Evolutionary conservation across 768 basidiomycete species (phyloP), one percentile per base, ranked within the genome.

Genomic region (Kwoniella sp.): DNA sequence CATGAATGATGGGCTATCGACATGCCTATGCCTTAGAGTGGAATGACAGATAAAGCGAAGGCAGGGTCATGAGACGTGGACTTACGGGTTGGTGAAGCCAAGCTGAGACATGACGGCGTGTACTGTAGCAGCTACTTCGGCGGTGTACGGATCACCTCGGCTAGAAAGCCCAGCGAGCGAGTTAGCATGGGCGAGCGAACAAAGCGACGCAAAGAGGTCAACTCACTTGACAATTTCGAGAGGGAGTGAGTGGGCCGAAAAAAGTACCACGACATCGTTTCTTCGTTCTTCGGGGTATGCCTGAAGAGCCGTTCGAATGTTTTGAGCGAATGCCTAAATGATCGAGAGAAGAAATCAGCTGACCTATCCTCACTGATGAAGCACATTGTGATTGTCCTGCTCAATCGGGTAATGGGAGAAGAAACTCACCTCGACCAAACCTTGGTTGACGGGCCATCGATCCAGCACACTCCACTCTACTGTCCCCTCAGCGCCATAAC

Each of bases 401-500:
- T n/a, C n/a, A n/a, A n/a, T n/a, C n/a, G n/a, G n/a, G n/a, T n/a
- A n/a, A n/a, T n/a, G n/a, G n/a, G n/a, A n/a, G n/a, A n/a, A n/a
- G n/a, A 33, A 13, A 67, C 79, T 69, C 75, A 92, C 95, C 84
- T 98, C 92, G 64, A 99, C 85, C 73, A 98, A 90, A 3, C 96
- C 96, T 5, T 89, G 84, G 79, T 99, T 91, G 10, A 91, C 92
- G 9, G 92, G 93, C 96, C 96, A 99, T 26, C 96, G 86, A 82
- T 99, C 96, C 75, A 99, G 90, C 6, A 98, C 93, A 77, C 91
- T 95, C 96, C 96, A 99, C 73, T 92, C 86, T 24, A 99, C 70
- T 81, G 82, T 52, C 83, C 83, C 54, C 84, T 88, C 68, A 83
- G 81, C 57, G 85, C 88, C 27, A 88, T 88, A 37, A 83, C 86